phyloP scores from a whole-genome alignment of 768 basidiomycete genomes.

The Pleurotus platypus region DNA sequence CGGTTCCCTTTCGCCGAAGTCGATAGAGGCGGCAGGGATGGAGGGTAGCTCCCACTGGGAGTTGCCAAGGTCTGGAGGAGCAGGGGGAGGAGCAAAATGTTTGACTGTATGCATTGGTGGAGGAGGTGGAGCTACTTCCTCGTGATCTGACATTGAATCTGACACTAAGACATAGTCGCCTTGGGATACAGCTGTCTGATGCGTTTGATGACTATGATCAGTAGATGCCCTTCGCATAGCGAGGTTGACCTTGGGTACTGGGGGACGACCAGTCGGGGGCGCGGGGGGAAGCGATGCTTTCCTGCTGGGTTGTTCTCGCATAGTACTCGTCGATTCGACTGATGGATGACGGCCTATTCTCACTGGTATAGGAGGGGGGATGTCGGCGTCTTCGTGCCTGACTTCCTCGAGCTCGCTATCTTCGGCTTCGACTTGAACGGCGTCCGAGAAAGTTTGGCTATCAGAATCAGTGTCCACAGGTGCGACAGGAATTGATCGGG shows the following conservation, averaged over 20 bases:
- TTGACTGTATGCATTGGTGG: slow-evolving; percentile 25
- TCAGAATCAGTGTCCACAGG: slow-evolving; percentile 42
- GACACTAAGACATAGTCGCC: slow-evolving; percentile 67
- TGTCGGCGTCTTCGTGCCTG: slow-evolving; percentile 48
- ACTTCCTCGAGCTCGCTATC: slow-evolving; percentile 75
- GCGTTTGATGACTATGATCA: slow-evolving; percentile 7
- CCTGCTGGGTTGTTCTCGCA: slow-evolving; percentile 30
- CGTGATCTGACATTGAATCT: slow-evolving; percentile 35
- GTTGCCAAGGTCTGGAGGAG: slow-evolving; percentile 33
- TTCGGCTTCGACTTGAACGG: slow-evolving; percentile 62
- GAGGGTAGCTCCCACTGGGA: slow-evolving; percentile 67
- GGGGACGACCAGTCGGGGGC: slow-evolving; percentile 20
- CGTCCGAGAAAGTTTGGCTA: slow-evolving; percentile 46
- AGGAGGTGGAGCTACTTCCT: slow-evolving; percentile 41
- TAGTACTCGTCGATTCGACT: slow-evolving; percentile 4
- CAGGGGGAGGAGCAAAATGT: slow-evolving; percentile 35
- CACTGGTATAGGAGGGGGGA: slow-evolving; percentile 55
- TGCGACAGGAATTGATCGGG: slow-evolving; percentile 22
- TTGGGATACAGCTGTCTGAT: slow-evolving; percentile 18
- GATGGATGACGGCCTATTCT: slow-evolving; percentile 32
- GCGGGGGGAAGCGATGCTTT: slow-evolving; percentile 27
- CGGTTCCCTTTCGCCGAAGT: slow-evolving; percentile 39
- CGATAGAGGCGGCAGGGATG: slow-evolving; percentile 51
- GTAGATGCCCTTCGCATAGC: slow-evolving; percentile 11
- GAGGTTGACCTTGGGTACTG: slow-evolving; percentile 15